These are phyloP conservation scores for Oidiodendron maius DNA, from an alignment of 495 filamentous ascomycete species.

Conservation along the genomic window DNA sequence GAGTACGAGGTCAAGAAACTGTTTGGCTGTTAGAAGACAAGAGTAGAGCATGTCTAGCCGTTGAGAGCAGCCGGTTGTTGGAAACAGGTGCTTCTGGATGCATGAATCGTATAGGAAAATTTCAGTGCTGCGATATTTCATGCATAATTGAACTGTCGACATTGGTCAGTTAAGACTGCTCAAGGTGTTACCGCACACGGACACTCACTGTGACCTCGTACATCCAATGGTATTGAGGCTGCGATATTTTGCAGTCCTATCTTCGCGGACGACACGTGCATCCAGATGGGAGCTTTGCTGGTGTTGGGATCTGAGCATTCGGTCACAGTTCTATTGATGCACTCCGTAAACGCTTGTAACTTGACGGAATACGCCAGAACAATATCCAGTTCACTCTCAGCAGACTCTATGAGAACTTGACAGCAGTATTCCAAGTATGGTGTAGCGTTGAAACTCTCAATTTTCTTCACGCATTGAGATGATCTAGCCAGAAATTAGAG, in stretches of 20 bases:
- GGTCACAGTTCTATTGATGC: not conserved
- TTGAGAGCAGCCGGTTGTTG: not conserved
- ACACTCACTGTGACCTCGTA: slow-evolving; percentile 13
- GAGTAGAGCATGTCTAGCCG: slow-evolving; percentile 18
- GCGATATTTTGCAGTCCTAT: slow-evolving; percentile 8
- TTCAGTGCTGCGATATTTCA: slow-evolving; percentile 7
- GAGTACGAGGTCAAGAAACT: slow-evolving; percentile 7
- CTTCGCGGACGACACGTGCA: slow-evolving; percentile 9
- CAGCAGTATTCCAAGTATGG: slow-evolving; percentile 9
- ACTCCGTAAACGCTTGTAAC: slow-evolving; percentile 1
- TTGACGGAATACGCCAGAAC: slow-evolving; percentile 6
- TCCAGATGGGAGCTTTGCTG: slow-evolving; percentile 12
- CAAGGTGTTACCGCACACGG: not conserved
- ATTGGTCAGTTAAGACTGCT: not conserved
- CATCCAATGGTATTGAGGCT: not conserved
- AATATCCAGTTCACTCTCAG: slow-evolving; percentile 6
- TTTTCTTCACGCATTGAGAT: not conserved
- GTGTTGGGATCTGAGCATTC: not conserved
- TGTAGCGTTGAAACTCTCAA: slow-evolving; percentile 5
- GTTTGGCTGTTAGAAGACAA: slow-evolving; percentile 9
- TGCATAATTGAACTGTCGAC: not conserved
- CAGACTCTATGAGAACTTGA: not conserved
- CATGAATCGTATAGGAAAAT: slow-evolving; percentile 10
- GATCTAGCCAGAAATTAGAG: not conserved
- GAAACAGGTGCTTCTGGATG: slow-evolving; percentile 7